Evolutionary conservation across 169 alveolate genomes (phyloP), one percentile per base, ranked within the genome.

Genomic region (Cryptosporidium baileyi): DNA sequence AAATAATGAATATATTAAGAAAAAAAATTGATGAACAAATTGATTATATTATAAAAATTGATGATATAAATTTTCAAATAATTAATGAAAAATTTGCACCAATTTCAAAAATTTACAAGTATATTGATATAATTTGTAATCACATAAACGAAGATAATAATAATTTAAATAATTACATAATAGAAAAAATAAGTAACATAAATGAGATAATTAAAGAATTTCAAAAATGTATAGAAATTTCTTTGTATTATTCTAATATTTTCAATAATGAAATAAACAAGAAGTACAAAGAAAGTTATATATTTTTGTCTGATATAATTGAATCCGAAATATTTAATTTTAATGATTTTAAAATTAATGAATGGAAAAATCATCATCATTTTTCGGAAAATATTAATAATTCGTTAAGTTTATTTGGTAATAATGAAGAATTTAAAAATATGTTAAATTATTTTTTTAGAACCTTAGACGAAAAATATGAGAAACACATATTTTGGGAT

Each of bases 401-500:
- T 36, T 30, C 17, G 22, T 26, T 74, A 6, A 9, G 15, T 6
- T 47, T 74, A 13, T 6, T 32, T 61, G 52, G 62, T 3, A 61
- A 43, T 15, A 32, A 3, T 1, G 13, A 74, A 13, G 74, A 74
- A 22, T 54, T 74, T 41, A 54, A 59, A 38, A 28, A 54, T 2
- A 11, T 74, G 22, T 19, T 74, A 11, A 38, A 57, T 24, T 54
- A 40, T 0, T 13, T 65, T 28, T 17, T 65, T 0, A 45, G 17
- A 2, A 44, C 38, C n/a, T 51, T 65, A 17, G 45, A 36, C n/a
- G 30, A 45, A 57, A 38, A 51, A 5, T 1, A 51, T 3, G 51
- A n/a, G 7, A 74, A 74, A 67, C 11, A 51, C 36, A 54, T 74
- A 26, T 74, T 52, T 22, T 74, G 85, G 85, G 67, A 57, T 38